Evolutionary conservation across 2,329 filamentous ascomycete genomes (phyloP).

Genomic region (Teratosphaeria epicoccoides): DNA sequence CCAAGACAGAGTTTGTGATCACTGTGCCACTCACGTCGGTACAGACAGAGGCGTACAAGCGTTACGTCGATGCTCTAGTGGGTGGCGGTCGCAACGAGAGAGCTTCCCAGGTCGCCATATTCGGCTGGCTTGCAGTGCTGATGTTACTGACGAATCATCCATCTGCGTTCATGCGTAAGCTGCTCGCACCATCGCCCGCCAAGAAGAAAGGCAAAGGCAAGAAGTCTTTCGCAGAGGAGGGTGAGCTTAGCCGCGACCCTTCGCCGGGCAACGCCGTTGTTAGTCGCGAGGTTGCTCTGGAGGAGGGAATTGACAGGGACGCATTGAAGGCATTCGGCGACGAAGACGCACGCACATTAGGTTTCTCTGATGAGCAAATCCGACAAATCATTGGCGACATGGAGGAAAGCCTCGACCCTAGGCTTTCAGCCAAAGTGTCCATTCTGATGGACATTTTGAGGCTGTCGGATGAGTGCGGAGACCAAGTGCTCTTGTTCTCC

Average conservation of each 20-base stretch:
- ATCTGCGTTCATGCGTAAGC: constrained; percentile 39
- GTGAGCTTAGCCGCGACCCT: constrained; percentile 2
- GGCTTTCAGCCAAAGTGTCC: constrained; percentile 56
- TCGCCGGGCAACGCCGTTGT: constrained; percentile 4
- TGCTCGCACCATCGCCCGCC: constrained; percentile 29
- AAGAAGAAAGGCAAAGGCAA: constrained; percentile 6
- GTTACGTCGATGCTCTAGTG: constrained; percentile 37
- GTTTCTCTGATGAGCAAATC: constrained; percentile 28
- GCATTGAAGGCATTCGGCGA: constrained; percentile 15
- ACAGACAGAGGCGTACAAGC: constrained; percentile 54
- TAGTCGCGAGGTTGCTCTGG: neutral
- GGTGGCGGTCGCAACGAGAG: constrained; percentile 25
- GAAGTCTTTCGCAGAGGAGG: neutral
- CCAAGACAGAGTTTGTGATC: constrained; percentile 74
- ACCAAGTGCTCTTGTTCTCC: constrained; percentile 75
- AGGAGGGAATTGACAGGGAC: constrained; percentile 4
- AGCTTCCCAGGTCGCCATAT: constrained; percentile 36
- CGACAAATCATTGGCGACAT: constrained; percentile 27
- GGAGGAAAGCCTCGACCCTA: constrained; percentile 33
- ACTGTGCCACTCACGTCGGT: constrained; percentile 57
- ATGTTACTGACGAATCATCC: constrained; percentile 51
- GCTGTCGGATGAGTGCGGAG: constrained; percentile 48
- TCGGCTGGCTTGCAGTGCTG: constrained; percentile 45
- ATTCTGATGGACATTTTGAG: constrained; percentile 61
- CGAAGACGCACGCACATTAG: constrained; percentile 23